Evolutionary conservation across 768 basidiomycete genomes (phyloP), one percentile per base, ranked within the genome.

Genomic region (Rhodocollybia butyracea): DNA sequence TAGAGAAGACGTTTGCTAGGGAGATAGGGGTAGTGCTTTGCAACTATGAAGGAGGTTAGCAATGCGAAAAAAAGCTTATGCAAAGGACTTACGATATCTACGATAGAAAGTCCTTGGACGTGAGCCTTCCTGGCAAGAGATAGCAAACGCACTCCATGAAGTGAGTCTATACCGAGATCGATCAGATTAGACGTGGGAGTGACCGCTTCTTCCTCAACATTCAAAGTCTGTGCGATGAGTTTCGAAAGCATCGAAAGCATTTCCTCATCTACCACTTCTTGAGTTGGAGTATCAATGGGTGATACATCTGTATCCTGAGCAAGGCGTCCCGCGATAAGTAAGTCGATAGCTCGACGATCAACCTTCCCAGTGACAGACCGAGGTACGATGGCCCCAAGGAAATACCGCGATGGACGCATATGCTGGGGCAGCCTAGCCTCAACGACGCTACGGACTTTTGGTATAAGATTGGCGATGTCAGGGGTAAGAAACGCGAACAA

Each of bases 371-470:
- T 15, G 12, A 42, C 15, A 13, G 53, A 54, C 10, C 41, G 39
- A 45, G 53, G 53, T 12, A 34, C 29, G 15, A 26, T 19, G n/a
- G 46, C 41, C 13, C 22, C 53, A 31, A 45, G 53, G 24, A 54
- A 42, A 30, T 54, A 54, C 42, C 24, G 10, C 27, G 41, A 32
- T 19, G 53, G 53, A 5, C 41, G 53, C 53, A 54, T 54, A 46
- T 54, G 53, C 24, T 17, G n/a, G n/a, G 39, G 53, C 40, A 54
- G 41, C 8, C 30, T 40, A 24, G 43, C 42, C 5, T 45, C 22
- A 5, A 42, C 53, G 13, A 30, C 42, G 15, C 46, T 39, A 8
- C 32, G 19, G 7, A 42, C 53, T 45, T 31, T 42, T 29, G 26
- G 27, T 27, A 54, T 26, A 26, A 54, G 53, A 1, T 32, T 30